phyloP scores from a whole-genome alignment of 78 protist genomes.

The Pigoraptor vietnamica region DNA sequence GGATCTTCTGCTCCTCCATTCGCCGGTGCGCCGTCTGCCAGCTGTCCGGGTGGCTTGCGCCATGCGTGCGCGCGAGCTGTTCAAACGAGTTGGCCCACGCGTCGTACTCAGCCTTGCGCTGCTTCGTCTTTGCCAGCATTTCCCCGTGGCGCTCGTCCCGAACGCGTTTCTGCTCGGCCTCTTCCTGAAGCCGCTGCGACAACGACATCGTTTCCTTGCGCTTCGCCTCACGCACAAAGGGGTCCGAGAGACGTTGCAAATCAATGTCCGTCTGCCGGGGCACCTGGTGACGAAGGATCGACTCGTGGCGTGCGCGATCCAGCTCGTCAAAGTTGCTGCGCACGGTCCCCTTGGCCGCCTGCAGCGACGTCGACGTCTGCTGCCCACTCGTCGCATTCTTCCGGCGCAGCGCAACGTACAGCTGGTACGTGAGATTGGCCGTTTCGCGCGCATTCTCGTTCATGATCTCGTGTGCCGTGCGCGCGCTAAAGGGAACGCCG shows the following conservation, averaged over 20 bases:
- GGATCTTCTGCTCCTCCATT: background rate
- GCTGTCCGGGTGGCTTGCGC: background rate
- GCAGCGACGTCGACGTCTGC: background rate
- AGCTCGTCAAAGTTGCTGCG: background rate
- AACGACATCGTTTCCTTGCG: background rate
- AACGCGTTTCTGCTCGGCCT: background rate
- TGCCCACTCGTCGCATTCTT: background rate
- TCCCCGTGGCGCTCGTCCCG: background rate
- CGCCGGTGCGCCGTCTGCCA: background rate
- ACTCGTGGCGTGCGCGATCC: background rate
- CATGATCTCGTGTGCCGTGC: background rate
- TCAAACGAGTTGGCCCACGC: background rate
- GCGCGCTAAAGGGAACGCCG: background rate
- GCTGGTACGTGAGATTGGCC: background rate
- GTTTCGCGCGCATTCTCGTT: background rate
- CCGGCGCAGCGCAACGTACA: background rate
- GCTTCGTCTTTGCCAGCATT: background rate
- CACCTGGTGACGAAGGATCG: background rate
- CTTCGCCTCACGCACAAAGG: background rate
- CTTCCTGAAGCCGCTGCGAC: background rate
- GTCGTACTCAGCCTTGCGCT: background rate
- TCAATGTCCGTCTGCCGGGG: background rate
- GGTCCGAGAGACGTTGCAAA: background rate
- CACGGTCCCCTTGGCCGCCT: background rate
- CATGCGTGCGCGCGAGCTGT: background rate